These are phyloP conservation scores for Coemansia nantahalensis DNA, from an alignment of 192 early-diverging fungal species.

Conservation along the genomic window DNA sequence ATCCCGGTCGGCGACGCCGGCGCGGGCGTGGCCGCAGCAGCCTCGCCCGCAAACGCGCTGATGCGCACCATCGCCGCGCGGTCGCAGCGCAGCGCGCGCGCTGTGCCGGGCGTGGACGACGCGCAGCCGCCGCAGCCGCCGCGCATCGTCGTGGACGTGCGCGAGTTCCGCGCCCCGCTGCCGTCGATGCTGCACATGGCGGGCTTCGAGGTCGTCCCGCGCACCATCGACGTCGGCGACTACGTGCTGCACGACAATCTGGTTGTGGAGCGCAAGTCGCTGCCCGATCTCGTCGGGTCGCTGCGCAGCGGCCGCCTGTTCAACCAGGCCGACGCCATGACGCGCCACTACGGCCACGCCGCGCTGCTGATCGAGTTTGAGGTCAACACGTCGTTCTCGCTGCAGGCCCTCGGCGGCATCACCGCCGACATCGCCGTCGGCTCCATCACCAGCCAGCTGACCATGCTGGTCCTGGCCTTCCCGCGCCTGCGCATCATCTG, in stretches of 20 bases:
- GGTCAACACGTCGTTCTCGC: conserved; percentile 73
- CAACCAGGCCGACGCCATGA: conserved; percentile 89
- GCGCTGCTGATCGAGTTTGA: conserved; percentile 94
- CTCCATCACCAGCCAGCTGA: conserved; percentile 72
- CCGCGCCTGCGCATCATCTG: conserved; percentile 83
- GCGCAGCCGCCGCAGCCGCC: not conserved
- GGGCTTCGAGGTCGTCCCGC: conserved; percentile 71
- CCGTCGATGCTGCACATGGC: conserved; percentile 80
- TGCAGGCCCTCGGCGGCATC: conserved; percentile 56
- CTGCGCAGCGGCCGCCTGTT: conserved; percentile 84
- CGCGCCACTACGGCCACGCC: conserved; percentile 70
- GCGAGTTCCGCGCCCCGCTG: conserved; percentile 91
- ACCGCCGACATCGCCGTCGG: conserved; percentile 55
- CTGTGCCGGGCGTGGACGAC: not conserved
- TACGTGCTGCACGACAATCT: conserved; percentile 85
- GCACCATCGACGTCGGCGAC: conserved; percentile 90
- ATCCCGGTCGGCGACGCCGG: conserved; percentile 22
- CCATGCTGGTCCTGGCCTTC: conserved; percentile 76
- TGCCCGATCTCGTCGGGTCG: conserved; percentile 82
- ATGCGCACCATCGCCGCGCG: conserved; percentile 13
- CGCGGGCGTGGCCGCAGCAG: not conserved
- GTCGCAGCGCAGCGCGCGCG: conserved; percentile 25
- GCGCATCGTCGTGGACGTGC: conserved; percentile 78
- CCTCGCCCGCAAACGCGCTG: conserved; percentile 25
- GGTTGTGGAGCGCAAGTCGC: conserved; percentile 90